Base-by-base conservation (phyloP, 352 stramenopile genomes). In the Phytophthora europaea region DNA sequence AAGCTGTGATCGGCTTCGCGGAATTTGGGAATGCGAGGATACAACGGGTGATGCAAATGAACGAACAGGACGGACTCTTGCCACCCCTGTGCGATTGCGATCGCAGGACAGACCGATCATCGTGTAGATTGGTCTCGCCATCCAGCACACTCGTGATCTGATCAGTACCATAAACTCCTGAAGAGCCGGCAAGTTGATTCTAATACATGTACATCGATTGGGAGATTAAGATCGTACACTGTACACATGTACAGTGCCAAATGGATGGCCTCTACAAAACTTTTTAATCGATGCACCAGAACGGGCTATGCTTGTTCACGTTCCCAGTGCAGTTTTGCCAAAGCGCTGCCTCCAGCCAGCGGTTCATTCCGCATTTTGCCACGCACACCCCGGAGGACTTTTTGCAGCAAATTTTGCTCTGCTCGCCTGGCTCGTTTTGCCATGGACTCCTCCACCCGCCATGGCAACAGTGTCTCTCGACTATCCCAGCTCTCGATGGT, bases 331-430 rank as follows among this genome's bases (percentile, higher is more conserved):
- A 40, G 34, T 40, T 40, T 40, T 40, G 34, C 9, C 34, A 4
- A 16, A 26, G 23, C 23, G 23, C 3, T 43, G 1, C 43, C n/a
- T 9, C 43, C 16, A 50, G 43, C 18, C 43, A 50, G 43, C 16
- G n/a, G 43, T 22, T 50, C 67, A 74, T 65, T 74, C 61, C 53
- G 60, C 43, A 15, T 61, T 74, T 74, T 50, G 52, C 48, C 6
- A 23, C 4, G 16, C 9, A n/a, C 7, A 7, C 12, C 31, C 6
- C 50, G 56, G 47, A 54, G 47, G 43, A 51, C 28, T 4, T 31
- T 31, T 31, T 51, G 7, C 33, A 54, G 16, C 28, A 31, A 31
- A 0, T 31, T 31, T 31, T 2, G 13, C 9, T 10, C 47, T 54
- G 47, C 47, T 26, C 13, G 47, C n/a, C 22, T 31, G n/a, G n/a